Base-by-base conservation (phyloP, 352 stramenopile genomes). In the Pythium brassicae region DNA sequence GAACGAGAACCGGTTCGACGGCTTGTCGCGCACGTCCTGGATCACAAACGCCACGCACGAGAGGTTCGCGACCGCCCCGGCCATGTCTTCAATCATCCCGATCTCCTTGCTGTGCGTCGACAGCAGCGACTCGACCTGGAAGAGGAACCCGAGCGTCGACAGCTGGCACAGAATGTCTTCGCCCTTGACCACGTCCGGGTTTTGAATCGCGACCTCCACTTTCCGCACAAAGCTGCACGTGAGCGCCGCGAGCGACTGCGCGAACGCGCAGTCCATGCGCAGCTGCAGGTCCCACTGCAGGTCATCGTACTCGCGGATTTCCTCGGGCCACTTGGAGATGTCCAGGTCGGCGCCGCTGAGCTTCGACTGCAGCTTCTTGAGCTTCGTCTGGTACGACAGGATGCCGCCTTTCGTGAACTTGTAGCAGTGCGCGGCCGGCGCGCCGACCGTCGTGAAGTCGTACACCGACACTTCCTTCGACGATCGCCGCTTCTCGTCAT, bases 91-190 rank as follows among this genome's bases (percentile, higher is more conserved):
- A 14, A 99, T 74, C 96, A 99, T 99, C 26, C 91, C 92, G 29
- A 98, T 87, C 64, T 99, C 96, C 60, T 98, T 98, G 51, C 95
- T 94, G 47, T 97, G 91, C 7, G 96, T 97, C 62, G 85, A 97
- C 7, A 99, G 63, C 19, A 99, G 71, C 3, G 92, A 97, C 66
- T 98, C 94, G 46, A 98, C 80, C 7, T 95, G 83, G 63, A 94
- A 95, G 6, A 95, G 66, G 47, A 91, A 95, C 11, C 86, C 86
- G 17, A 95, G 54, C n/a, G 71, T 88, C 15, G 80, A 92, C 55
- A 92, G 69, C 54, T 93, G 78, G 3, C 83, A 75, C n/a, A 95
- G 59, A 56, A 92, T 89, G 58, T 90, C 74, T 65, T 92, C 82
- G 14, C 86, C 86, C 53, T 83, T 82, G 19, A 78, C 53, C 1